Evolutionary conservation across 495 filamentous ascomycete species (phyloP).

Genomic region (Amphirosellinia nigrospora): DNA sequence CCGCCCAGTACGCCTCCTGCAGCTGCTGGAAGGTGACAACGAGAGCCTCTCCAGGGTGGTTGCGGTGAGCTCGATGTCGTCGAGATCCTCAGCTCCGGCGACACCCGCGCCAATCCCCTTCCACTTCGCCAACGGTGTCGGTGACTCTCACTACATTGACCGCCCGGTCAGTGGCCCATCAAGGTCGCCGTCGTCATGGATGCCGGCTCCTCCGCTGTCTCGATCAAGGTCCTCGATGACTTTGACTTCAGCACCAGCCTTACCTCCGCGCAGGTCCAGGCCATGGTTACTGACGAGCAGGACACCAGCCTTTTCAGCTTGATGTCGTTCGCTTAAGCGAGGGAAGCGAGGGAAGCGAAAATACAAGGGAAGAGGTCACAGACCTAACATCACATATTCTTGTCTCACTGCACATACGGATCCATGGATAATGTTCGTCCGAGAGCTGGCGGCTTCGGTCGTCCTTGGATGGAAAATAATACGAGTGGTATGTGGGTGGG

Average conservation of each 20-base stretch:
- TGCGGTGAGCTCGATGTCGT: slow-evolving; percentile 78
- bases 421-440: not conserved
- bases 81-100: slow-evolving; percentile 63
- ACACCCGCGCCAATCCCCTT: slow-evolving; percentile 61
- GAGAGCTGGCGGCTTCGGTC: not conserved
- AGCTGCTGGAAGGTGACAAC: slow-evolving; percentile 65
- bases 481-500: slow-evolving; percentile 1
- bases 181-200: slow-evolving; percentile 67
- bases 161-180: slow-evolving; percentile 60
- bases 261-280: slow-evolving; percentile 41
- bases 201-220: slow-evolving; percentile 34
- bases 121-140: slow-evolving; percentile 61
- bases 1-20: slow-evolving; percentile 68
- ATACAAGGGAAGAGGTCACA: not conserved
- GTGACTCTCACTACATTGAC: slow-evolving; percentile 67
- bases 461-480: slow-evolving; percentile 19
- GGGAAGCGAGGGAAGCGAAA: not conserved
- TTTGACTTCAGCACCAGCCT: slow-evolving; percentile 42
- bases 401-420: slow-evolving; percentile 21
- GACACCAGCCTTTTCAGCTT: slow-evolving; percentile 37
- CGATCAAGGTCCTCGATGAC: slow-evolving; percentile 45
- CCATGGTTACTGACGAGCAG: slow-evolving; percentile 35
- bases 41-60: slow-evolving; percentile 42
- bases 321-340: slow-evolving; percentile 28
- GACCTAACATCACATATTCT: slow-evolving; percentile 13